These are phyloP conservation scores for Olyra latifolia DNA, from an alignment of 176 grass and related monocot genomes.

Conservation along the genomic window DNA sequence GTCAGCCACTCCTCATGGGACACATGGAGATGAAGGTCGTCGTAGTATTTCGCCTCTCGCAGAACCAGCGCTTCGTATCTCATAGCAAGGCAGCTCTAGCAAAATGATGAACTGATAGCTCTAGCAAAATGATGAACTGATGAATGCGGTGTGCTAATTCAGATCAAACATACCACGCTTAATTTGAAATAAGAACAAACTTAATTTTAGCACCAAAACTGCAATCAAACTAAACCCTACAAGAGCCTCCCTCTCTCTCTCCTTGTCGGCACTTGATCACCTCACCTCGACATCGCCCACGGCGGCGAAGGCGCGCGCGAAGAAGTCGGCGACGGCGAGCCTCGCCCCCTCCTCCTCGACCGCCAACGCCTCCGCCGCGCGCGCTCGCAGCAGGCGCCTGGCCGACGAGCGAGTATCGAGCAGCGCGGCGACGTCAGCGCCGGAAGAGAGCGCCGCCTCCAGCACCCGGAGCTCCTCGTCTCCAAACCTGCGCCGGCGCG, in stretches of 20 bases:
- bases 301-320: constrained; percentile 65
- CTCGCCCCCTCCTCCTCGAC: constrained; percentile 14
- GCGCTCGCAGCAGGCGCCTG: constrained; percentile 36
- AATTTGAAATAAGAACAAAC: neutral
- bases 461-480: constrained; percentile 47
- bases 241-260: neutral
- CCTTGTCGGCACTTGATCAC: constrained; percentile 9
- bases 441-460: constrained; percentile 52
- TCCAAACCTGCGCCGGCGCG: constrained; percentile 41
- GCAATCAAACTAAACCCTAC: neutral
- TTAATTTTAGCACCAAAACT: neutral
- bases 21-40: constrained; percentile 42
- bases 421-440: constrained; percentile 38
- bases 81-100: constrained; percentile 72
- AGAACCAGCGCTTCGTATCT: constrained; percentile 75
- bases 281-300: constrained; percentile 74
- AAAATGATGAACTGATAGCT: neutral
- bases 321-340: constrained; percentile 65
- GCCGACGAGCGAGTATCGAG: constrained; percentile 47
- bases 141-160: neutral
- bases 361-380: constrained; percentile 3
- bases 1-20: constrained; percentile 68
- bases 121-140: neutral
- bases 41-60: constrained; percentile 41
- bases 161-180: neutral